A percentile compares a stretch with the other conserved stretches of the same genome.
Conservation (phyloP, 1,139 yeast genomes). For the Yueomyces sp. region DNA sequence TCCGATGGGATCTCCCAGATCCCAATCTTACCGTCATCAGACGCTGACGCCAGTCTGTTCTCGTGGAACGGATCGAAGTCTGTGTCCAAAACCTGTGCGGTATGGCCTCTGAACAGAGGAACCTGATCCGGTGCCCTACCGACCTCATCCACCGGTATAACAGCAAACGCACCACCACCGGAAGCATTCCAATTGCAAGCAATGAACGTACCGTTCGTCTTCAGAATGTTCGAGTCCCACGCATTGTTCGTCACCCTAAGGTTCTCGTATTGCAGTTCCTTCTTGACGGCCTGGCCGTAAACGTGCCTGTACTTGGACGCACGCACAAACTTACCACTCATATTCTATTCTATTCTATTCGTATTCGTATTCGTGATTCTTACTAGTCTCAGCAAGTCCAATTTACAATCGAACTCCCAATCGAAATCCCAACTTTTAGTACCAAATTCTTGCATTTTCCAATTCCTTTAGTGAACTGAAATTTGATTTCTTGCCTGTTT, state of each 20-base stretch:
- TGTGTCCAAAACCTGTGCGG: conserved; percentile 89
- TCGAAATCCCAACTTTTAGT: no score
- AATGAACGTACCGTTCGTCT: conserved; percentile 72
- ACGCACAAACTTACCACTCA: conserved; percentile 85
- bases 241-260: conserved; percentile 79
- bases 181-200: conserved; percentile 89
- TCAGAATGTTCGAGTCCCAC: conserved; percentile 86
- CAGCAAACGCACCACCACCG: conserved; percentile 96
- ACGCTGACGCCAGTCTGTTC: conserved; percentile 63
- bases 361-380: no score
- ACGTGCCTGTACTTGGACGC: conserved; percentile 96
- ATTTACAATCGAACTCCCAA: no score
- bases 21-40: conserved; percentile 84
- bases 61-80: conserved; percentile 83
- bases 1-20: conserved; percentile 80
- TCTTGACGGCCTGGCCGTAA: conserved; percentile 82
- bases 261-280: conserved; percentile 81
- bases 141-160: conserved; percentile 70
- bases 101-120: conserved; percentile 89
- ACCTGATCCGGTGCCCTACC: conserved; percentile 95
- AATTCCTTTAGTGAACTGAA: no score
- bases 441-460: no score
- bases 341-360: conserved; percentile 1
- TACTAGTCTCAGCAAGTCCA: no score
- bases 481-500: no score